Conservation (phyloP, 108 stramenopile genomes). For the Fragilariopsis cylindrus region DNA sequence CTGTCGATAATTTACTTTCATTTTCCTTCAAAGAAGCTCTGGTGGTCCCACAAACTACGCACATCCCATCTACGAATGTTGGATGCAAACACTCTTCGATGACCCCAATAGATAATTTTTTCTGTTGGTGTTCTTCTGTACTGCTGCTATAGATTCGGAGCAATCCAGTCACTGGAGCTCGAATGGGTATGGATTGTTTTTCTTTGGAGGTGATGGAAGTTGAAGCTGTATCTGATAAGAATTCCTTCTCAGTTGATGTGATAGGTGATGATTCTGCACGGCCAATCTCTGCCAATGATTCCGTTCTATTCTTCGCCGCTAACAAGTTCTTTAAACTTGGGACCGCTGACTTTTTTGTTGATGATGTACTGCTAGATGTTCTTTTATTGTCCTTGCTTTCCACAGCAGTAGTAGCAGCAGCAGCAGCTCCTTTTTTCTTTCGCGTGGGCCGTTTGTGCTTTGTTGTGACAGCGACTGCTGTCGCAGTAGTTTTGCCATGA, state of each 20-base stretch:
- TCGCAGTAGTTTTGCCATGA: neutral
- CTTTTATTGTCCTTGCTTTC: neutral
- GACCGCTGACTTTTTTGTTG: conserved; percentile 3
- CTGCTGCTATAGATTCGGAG: neutral
- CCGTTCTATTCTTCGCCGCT: conserved; percentile 11
- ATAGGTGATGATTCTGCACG: neutral
- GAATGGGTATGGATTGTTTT: conserved; percentile 15
- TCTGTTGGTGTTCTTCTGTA: neutral
- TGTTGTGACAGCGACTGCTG: conserved; percentile 2
- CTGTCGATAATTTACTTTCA: neutral
- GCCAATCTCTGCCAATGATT: conserved; percentile 6
- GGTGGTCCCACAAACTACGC: conserved; percentile 65
- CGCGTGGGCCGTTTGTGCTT: conserved; percentile 39
- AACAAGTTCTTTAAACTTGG: neutral
- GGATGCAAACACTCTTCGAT: conserved; percentile 78
- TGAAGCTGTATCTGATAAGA: neutral
- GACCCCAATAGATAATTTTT: conserved; percentile 36
- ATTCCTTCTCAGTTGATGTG: conserved; percentile 1
- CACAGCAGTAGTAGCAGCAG: neutral
- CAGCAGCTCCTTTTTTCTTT: conserved; percentile 19
- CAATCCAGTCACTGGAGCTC: conserved; percentile 33
- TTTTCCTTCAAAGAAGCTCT: neutral
- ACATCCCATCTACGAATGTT: conserved; percentile 66
- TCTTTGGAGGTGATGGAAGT: conserved; percentile 1
- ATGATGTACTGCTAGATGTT: neutral